These are phyloP conservation scores for Hansenula sp. DNA, from an alignment of 1,139 yeast genomes.

Conservation along the genomic window DNA sequence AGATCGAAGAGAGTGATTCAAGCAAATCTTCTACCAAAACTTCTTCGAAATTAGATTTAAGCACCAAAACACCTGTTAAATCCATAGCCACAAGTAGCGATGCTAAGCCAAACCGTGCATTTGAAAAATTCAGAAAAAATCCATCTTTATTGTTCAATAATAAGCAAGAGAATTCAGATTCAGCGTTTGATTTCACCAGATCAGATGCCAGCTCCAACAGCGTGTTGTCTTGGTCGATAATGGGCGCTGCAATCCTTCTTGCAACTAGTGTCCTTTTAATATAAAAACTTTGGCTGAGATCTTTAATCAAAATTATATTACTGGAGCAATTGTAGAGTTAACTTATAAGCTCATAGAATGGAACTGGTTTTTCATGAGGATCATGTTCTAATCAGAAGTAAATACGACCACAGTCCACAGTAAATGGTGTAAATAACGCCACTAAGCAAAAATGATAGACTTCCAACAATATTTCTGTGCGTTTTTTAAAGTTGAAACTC, in stretches of 20 bases:
- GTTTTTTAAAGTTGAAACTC: no score
- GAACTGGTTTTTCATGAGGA: no score
- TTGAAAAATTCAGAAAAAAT: conserved; percentile 10
- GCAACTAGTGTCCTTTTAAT: conserved; percentile 4
- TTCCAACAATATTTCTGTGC: no score
- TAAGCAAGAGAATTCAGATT: not conserved
- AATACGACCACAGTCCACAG: no score
- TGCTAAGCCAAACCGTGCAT: not conserved
- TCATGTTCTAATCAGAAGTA: no score
- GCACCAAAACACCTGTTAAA: not conserved
- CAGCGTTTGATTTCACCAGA: conserved; percentile 6
- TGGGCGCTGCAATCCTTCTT: conserved; percentile 4
- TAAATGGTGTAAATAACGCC: no score
- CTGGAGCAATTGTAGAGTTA: no score
- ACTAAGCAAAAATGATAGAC: no score
- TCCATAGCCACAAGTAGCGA: not conserved
- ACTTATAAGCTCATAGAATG: no score
- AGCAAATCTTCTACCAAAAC: not conserved
- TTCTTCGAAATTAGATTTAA: not conserved
- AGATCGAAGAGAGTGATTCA: not conserved
- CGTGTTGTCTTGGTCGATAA: conserved; percentile 4
- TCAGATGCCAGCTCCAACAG: conserved; percentile 1
- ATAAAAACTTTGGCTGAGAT: conserved; percentile 1
- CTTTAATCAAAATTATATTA: not conserved
- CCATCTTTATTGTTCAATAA: conserved; percentile 10